Evolutionary conservation across 2,329 filamentous ascomycete species (phyloP), one percentile per base, ranked within the genome.

Genomic region (Penicillium sp.): DNA sequence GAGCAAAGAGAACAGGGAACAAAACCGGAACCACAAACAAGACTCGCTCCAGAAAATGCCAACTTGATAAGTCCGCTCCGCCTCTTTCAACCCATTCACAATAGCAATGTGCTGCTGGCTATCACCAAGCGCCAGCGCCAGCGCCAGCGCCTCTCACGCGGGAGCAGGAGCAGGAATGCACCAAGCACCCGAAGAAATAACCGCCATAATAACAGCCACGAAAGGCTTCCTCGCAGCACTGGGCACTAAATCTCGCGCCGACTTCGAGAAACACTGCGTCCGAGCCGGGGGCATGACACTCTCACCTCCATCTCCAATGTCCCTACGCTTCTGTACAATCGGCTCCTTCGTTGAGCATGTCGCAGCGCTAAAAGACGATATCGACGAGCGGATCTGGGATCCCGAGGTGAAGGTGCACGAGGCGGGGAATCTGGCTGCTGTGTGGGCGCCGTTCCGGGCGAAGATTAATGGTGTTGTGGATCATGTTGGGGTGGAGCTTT

Each of bases 401-500:
- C 64, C 64, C 1, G 63, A 68, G 37, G 64, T 69, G 13, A 67
- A 64, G 49, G 54, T 68, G 1, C 57, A 65, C 12, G 63, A 61
- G 34, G 42, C 41, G 2, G 63, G 63, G 8, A 64, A 64, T 51
- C 41, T 69, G 25, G 65, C 65, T 11, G 58, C 63, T 6, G 65
- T 68, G 25, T 69, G 65, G 67, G 67, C 65, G 8, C 65, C 66
- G 11, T 69, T 69, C 40, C 56, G 65, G 42, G 62, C 64, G 27
- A 68, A 66, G 52, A 55, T 68, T 10, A 68, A 69, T 40, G 66
- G 65, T 1, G 53, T 64, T 5, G 62, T 69, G 47, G 58, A 69
- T 34, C 66, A 68, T 57, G 66, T 69, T n/a, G 67, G 66, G 2
- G 64, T 68, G 5, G 64, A 68, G 42, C 51, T 68, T 31, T 68